Evolutionary conservation across 257 asterid genomes (phyloP).

Genomic region (Salvia splendens): DNA sequence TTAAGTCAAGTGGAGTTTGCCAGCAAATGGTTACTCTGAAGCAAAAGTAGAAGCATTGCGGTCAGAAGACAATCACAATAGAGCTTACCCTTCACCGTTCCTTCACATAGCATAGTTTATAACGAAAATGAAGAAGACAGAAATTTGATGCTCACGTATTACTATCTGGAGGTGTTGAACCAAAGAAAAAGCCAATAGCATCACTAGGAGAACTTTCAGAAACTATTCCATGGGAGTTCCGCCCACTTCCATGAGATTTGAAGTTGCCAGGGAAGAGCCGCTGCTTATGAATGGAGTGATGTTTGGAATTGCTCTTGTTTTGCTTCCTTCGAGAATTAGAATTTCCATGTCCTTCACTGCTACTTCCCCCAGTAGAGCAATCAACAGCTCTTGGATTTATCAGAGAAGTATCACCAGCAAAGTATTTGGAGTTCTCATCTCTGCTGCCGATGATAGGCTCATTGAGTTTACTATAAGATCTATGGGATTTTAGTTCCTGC

Average conservation of each 20-base stretch:
- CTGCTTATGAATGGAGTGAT: constrained; percentile 55
- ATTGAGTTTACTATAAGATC: constrained; percentile 45
- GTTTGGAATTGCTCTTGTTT: constrained; percentile 57
- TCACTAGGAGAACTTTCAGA: constrained; percentile 83
- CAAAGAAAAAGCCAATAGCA: constrained; percentile 89
- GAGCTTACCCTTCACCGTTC: neutral
- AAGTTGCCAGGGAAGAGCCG: constrained; percentile 61
- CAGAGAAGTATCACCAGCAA: constrained; percentile 43
- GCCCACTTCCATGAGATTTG: constrained; percentile 52
- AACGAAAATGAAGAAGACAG: constrained; percentile 12
- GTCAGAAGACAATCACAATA: neutral
- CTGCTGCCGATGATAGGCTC: constrained; percentile 42
- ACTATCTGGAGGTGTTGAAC: constrained; percentile 83
- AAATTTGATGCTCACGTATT: constrained; percentile 54
- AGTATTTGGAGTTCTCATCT: constrained; percentile 50
- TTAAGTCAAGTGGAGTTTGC: neutral
- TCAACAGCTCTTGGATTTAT: constrained; percentile 45
- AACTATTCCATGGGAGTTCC: constrained; percentile 44
- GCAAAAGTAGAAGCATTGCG: constrained; percentile 3
- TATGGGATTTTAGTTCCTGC: constrained; percentile 68
- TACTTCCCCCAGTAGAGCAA: constrained; percentile 53
- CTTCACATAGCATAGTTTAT: constrained; percentile 26
- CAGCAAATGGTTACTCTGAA: constrained; percentile 20
- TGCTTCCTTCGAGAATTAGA: constrained; percentile 58
- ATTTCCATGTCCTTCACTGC: constrained; percentile 48